These are phyloP conservation scores for Microcyclospora tardicrescens DNA, from an alignment of 2,329 filamentous ascomycete genomes.

Conservation along the genomic window DNA sequence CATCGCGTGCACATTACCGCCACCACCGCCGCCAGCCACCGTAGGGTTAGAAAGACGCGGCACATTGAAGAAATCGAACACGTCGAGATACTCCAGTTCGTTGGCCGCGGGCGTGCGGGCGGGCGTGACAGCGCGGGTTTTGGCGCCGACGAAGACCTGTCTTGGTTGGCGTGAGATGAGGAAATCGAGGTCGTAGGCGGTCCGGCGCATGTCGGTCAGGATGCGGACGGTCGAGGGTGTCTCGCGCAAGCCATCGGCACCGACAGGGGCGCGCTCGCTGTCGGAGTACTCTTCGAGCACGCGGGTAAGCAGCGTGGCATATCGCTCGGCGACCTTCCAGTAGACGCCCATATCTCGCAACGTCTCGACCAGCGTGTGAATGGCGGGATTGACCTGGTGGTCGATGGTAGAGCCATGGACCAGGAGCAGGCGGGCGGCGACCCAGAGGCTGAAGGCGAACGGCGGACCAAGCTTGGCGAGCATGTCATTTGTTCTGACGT, in stretches of 20 bases:
- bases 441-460: conserved; percentile 88
- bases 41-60: conserved; percentile 47
- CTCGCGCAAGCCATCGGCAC: conserved; percentile 53
- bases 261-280: conserved; percentile 47
- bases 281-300: conserved; percentile 80
- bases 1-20: neutral
- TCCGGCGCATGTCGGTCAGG: conserved; percentile 79
- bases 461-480: conserved; percentile 73
- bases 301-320: conserved; percentile 64
- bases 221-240: conserved; percentile 78
- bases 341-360: conserved; percentile 67
- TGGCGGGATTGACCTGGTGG: conserved; percentile 65
- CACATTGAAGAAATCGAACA: conserved; percentile 92
- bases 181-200: conserved; percentile 80
- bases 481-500: conserved; percentile 62
- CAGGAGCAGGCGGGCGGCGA: conserved; percentile 71
- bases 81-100: conserved; percentile 79
- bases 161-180: conserved; percentile 71
- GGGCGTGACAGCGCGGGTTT: conserved; percentile 16
- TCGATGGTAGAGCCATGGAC: conserved; percentile 87
- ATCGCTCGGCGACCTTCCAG: conserved; percentile 77
- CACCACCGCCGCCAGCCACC: neutral
- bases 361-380: conserved; percentile 69
- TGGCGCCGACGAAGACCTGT: conserved; percentile 24
- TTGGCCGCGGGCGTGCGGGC: conserved; percentile 51